Base-by-base conservation (phyloP, 805 yeast species). In the Metschnikowia rubicola region DNA sequence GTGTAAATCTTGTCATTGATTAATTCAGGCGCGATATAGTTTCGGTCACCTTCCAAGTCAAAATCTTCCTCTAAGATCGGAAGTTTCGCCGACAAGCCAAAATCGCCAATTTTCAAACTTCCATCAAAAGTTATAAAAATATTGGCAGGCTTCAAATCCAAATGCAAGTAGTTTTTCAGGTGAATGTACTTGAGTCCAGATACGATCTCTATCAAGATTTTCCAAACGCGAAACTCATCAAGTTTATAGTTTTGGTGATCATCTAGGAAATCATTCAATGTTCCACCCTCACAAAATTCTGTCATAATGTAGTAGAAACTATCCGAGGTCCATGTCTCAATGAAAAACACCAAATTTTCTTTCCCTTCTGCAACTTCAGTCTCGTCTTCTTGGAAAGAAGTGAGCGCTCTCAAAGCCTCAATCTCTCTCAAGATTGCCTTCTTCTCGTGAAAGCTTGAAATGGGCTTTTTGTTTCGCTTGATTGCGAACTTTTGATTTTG, bases 201-300 rank as follows among this genome's bases (percentile, higher is more conserved):
- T 36, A 88, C 67, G 13, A 91, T 74, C 63, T 92, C 99, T 43
- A 86, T 84, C 55, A 94, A 72, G 38, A 94, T 92, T 68, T 94
- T 94, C 99, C 99, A 94, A 35, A 92, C 91, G 57, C 99, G 78
- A 86, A 97, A 94, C 64, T 94, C 99, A 62, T 94, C 99, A 43
- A 94, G 74, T 57, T 84, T 56, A 30, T 88, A 79, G 35, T 83
- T 76, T 41, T 84, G 81, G 62, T 83, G 84, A 54, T 87, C 95
- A 30, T 82, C 76, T 44, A 94, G 66, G 60, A 92, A 94, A 49
- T 80, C 80, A 59, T 84, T 94, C 48, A 94, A 68, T 19, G 94
- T 87, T 2, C 98, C 98, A 62, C 91, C 94, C 60, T 91, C 98
- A 68, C 97, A 94, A 65, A 73, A 91, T 57, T 92, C 97, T 3